Evolutionary conservation across 2,329 filamentous ascomycete species (phyloP), one percentile per base, ranked within the genome.

Genomic region (Colletotrichum aenigma): DNA sequence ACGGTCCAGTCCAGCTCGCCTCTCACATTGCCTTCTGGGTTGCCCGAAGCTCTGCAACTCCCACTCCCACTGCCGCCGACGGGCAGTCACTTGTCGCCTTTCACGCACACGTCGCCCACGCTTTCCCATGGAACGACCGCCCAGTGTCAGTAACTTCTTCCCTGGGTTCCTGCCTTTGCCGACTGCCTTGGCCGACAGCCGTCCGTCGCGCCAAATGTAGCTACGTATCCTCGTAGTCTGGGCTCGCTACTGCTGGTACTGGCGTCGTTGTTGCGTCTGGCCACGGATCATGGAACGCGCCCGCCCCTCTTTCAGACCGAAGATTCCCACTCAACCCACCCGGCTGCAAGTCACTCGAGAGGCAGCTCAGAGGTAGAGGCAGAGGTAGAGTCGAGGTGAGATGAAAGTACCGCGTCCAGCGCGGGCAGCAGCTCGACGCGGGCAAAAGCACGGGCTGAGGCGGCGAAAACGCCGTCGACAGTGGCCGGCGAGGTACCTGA

Each of bases 11-110:
- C 43, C 61, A 62, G 65, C 65, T 70, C 28, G 55, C 56, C 43
- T 52, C 43, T 52, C 43, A 52, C 43, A n/a, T 34, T 58, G 55
- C 16, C 61, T 56, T 73, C 30, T 58, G 28, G 67, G 24, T 67
- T 70, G 43, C 48, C 71, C 52, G 71, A 76, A 76, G 74, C 74
- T 76, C 74, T 76, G 74, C 74, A 76, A 76, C 74, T 76, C 60
- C 28, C 36, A 18, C 55, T 52, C 24, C 32, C 24, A 32, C 18
- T 55, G 52, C 66, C 30, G 70, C 70, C 70, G 70, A 66, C 62
- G 55, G 62, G 34, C 60, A 66, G 26, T 66, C 55, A 36, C 72
- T 48, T 16, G 24, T 55, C 24, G 55, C 58, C 72, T 62, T 64
- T 71, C 56, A 61, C 56, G 30, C 55, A 58, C 48, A 55, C 16